Evolutionary conservation across 2,329 filamentous ascomycete species (phyloP).

Genomic region (Chaetomium globosum): DNA sequence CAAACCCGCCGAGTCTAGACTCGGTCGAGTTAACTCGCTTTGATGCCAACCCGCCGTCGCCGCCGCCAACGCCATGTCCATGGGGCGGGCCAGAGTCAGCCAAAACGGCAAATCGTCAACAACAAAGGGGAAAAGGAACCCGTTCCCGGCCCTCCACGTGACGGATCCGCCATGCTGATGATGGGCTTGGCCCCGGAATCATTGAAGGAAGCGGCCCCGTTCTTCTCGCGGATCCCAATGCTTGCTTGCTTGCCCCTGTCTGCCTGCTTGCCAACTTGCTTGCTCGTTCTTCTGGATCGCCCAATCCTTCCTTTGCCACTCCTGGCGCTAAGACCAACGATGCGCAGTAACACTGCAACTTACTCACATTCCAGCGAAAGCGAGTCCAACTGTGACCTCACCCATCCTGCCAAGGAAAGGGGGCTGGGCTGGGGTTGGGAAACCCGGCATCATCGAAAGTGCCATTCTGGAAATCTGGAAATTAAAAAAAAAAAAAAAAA

Average conservation of each 20-base stretch:
- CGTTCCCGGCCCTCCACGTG: slow-evolving; percentile 13
- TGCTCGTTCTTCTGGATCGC: not conserved
- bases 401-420: not conserved
- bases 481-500: too few relatives aligned
- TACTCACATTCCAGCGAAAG: not conserved
- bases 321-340: not conserved
- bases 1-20: not conserved
- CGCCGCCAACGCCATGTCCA: not conserved
- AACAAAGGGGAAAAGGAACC: not conserved
- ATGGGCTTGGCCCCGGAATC: not conserved
- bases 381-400: not conserved
- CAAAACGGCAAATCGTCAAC: not conserved
- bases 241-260: not conserved
- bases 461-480: not conserved
- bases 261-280: not conserved
- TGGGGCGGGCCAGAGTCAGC: not conserved
- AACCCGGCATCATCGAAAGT: not conserved
- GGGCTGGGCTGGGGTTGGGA: too few relatives aligned
- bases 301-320: not conserved
- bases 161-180: slow-evolving; percentile 19
- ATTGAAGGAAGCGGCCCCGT: not conserved
- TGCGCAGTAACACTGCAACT: too few relatives aligned
- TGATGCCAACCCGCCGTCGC: slow-evolving; percentile 2
- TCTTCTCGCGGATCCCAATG: not conserved
- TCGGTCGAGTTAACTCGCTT: not conserved